Percentiles rank a stretch among this genome's conserved stretches.
phyloP scores from a whole-genome alignment of 345 rosid species.

The Diplotaxis tenuifolia region DNA sequence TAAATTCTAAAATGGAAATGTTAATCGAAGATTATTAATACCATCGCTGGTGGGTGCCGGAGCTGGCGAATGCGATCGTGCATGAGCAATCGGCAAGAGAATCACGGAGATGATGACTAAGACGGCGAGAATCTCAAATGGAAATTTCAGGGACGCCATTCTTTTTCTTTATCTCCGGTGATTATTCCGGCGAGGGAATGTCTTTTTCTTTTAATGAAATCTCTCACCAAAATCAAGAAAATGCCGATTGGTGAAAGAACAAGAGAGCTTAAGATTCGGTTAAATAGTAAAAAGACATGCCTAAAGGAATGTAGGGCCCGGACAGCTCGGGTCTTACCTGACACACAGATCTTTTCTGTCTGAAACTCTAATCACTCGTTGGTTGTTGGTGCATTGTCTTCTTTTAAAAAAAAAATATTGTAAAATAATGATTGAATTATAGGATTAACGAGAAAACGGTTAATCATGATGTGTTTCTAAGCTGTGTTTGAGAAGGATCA shows the following conservation, averaged over 20 bases:
- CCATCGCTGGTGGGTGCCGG: conserved; percentile 75
- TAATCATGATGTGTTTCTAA: conserved; percentile 21
- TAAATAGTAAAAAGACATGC: conserved; percentile 22
- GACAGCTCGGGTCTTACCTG: conserved; percentile 13
- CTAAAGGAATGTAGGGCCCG: conserved; percentile 15
- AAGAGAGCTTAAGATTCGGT: conserved; percentile 21
- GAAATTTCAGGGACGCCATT: conserved; percentile 55
- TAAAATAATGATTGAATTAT: not conserved
- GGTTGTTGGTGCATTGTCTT: conserved; percentile 32
- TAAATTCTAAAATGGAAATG: not conserved
- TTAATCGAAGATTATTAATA: conserved; percentile 1
- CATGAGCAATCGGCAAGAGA: conserved; percentile 52
- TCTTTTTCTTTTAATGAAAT: not conserved
- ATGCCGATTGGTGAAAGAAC: conserved; percentile 25
- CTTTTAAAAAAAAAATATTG: not conserved
- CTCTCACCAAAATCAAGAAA: conserved; percentile 27
- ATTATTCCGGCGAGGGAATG: conserved; percentile 26
- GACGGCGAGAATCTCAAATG: conserved; percentile 39
- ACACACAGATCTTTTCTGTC: conserved; percentile 31
- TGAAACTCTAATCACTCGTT: conserved; percentile 12
- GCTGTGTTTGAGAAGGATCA: conserved; percentile 27
- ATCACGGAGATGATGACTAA: conserved; percentile 38
- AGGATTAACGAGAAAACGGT: conserved; percentile 23
- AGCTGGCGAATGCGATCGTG: conserved; percentile 57
- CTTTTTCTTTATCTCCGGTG: conserved; percentile 27